A percentile compares a stretch with the other conserved stretches of the same genome.
These are phyloP conservation scores for Irpex rosettiformis DNA, from an alignment of 1,284 basidiomycete genomes.

Conservation along the genomic window DNA sequence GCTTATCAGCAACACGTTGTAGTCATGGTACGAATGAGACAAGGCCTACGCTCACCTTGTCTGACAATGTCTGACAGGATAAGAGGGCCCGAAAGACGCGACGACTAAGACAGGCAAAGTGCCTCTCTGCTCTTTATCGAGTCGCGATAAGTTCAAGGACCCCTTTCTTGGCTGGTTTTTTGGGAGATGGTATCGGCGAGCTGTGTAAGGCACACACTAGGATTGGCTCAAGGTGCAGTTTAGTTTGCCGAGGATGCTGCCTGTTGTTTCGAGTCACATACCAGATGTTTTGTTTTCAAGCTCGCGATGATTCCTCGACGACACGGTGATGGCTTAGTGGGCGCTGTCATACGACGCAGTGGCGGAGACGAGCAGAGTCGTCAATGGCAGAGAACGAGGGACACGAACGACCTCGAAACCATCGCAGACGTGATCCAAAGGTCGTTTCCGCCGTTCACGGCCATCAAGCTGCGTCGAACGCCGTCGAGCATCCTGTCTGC, in stretches of 20 bases:
- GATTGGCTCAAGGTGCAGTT: not conserved
- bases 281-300: too few relatives aligned
- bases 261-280: not conserved
- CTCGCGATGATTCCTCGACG: too few relatives aligned
- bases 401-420: too few relatives aligned
- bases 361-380: not conserved
- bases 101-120: not conserved
- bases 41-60: not conserved
- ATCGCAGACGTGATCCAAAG: too few relatives aligned
- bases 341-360: too few relatives aligned
- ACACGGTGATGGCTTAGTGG: too few relatives aligned
- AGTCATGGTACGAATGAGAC: not conserved
- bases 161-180: not conserved
- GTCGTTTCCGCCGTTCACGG: not conserved
- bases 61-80: not conserved
- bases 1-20: not conserved
- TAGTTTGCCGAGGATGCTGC: not conserved
- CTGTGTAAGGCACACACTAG: not conserved
- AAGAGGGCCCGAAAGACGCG: not conserved
- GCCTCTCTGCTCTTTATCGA: not conserved
- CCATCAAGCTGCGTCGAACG: not conserved
- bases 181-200: not conserved
- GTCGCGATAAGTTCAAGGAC: not conserved
- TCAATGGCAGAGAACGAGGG: not conserved
- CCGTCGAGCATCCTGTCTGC: not conserved